Conservation (phyloP, 1,284 basidiomycete genomes). For the Sanguinoderma infundibulare region DNA sequence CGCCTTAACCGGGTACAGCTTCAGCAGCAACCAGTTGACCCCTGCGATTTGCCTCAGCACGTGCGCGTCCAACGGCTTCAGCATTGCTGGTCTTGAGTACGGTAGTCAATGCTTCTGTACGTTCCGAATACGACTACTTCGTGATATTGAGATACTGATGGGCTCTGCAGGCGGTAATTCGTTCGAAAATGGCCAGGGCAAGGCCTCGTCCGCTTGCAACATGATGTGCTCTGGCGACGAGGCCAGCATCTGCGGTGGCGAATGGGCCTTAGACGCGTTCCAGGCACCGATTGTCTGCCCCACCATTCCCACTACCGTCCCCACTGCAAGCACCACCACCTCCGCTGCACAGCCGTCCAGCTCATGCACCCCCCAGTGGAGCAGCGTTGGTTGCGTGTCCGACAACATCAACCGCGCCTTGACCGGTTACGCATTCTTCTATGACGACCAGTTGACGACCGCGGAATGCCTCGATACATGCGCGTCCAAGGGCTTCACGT, state of each 20-base stretch:
- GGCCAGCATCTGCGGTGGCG: slow-evolving; percentile 23
- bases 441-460: slow-evolving; percentile 21
- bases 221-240: slow-evolving; percentile 26
- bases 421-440: slow-evolving; percentile 23
- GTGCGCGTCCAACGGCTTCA: slow-evolving; percentile 28
- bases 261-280: too few relatives aligned
- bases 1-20: slow-evolving; percentile 24
- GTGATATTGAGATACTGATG: background rate
- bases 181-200: slow-evolving; percentile 23
- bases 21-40: slow-evolving; percentile 23
- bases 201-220: slow-evolving; percentile 22
- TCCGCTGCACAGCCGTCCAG: background rate
- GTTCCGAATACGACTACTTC: background rate
- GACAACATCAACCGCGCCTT: slow-evolving; percentile 24
- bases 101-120: slow-evolving; percentile 34
- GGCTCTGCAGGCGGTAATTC: slow-evolving; percentile 24
- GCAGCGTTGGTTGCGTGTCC: slow-evolving; percentile 20
- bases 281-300: too few relatives aligned
- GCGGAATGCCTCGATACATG: slow-evolving; percentile 22
- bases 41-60: slow-evolving; percentile 17
- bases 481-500: slow-evolving; percentile 26
- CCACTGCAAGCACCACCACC: too few relatives aligned
- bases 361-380: slow-evolving; percentile 8
- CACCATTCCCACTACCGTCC: too few relatives aligned
- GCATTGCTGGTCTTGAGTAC: slow-evolving; percentile 31